Base-by-base conservation (phyloP, 495 filamentous ascomycete species). In the Pseudotulostoma volvatum region DNA sequence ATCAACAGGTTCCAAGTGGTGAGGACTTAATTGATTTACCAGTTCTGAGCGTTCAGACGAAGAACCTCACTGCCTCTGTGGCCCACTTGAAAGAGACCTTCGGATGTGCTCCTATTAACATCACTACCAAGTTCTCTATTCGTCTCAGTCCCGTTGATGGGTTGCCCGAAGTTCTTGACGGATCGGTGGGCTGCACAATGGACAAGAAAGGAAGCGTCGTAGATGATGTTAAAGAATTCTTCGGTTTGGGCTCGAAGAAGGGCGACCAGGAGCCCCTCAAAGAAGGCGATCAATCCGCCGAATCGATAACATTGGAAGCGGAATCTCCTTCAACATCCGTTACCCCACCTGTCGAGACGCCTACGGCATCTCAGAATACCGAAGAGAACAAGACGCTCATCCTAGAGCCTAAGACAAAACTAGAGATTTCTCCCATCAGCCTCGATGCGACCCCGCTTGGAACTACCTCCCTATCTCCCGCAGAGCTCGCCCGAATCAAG, bases 221-320 rank as follows among this genome's bases (percentile, higher is more conserved):
- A 28, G 92, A 94, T 47, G 83, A 82, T 31, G 81, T 96, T 52
- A 99, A 99, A 65, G 84, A 79, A 39, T 74, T 93, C 42, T 88
- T 97, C 50, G 92, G 92, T 11, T 81, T 95, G 49, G 90, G 90
- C 5, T 76, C 75, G 43, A 83, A 88, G 63, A 87, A 93, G 46
- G 76, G 72, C 41, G 73, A 70, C 21, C 87, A 95, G 57, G 74
- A 80, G 47, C 74, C 82, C 15, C 58, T 93, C 14, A 77, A 76
- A 20, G 78, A 71, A 34, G 74, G 72, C 33, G 59, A 63, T 39
- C 59, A 67, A 16, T 46, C 63, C 0, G 56, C 51, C 36, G 61
- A 70, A 45, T 63, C 65, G n/a, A 55, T 64, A 33, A 64, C 57
- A 13, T 58, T 65, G 16, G 67, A 73, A 43, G 54, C 64, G 3